phyloP scores from a whole-genome alignment of 768 basidiomycete genomes.

The Trametopsis cervina region DNA sequence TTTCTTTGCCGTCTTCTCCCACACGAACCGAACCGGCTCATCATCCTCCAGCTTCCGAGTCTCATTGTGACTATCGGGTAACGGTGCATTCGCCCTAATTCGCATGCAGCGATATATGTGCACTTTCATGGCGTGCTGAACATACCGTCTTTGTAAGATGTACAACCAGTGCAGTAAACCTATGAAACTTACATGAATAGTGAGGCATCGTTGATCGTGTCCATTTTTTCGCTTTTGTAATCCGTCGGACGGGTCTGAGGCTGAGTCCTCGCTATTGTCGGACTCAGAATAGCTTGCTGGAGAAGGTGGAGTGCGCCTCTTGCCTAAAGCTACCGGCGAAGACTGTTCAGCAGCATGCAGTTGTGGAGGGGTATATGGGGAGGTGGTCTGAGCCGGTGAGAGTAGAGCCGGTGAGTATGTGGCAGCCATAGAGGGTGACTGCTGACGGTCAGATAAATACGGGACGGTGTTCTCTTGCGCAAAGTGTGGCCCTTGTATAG shows the following conservation, averaged over 20 bases:
- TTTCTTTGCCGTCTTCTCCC: constrained; percentile 73
- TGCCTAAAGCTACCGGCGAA: constrained; percentile 11
- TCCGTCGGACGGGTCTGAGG: constrained; percentile 21
- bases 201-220: constrained; percentile 59
- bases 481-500: too few species aligned
- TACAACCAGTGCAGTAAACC: not conserved
- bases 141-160: constrained; percentile 1
- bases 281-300: constrained; percentile 31
- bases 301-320: constrained; percentile 15
- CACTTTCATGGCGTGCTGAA: constrained; percentile 61
- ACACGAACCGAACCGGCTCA: constrained; percentile 69
- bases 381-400: too few species aligned
- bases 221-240: constrained; percentile 45
- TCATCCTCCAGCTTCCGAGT: constrained; percentile 35
- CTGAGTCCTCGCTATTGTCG: constrained; percentile 29
- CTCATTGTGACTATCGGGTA: constrained; percentile 54
- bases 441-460: too few species aligned
- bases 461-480: too few species aligned
- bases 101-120: constrained; percentile 60
- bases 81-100: constrained; percentile 42
- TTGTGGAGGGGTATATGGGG: not conserved
- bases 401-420: too few species aligned
- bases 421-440: too few species aligned
- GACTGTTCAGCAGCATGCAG: not conserved
- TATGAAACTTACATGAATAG: constrained; percentile 48